A percentile compares a stretch with the other conserved stretches of the same genome.
Evolutionary conservation across 805 yeast species (phyloP).

Genomic region (Zygoascus ofunaensis): DNA sequence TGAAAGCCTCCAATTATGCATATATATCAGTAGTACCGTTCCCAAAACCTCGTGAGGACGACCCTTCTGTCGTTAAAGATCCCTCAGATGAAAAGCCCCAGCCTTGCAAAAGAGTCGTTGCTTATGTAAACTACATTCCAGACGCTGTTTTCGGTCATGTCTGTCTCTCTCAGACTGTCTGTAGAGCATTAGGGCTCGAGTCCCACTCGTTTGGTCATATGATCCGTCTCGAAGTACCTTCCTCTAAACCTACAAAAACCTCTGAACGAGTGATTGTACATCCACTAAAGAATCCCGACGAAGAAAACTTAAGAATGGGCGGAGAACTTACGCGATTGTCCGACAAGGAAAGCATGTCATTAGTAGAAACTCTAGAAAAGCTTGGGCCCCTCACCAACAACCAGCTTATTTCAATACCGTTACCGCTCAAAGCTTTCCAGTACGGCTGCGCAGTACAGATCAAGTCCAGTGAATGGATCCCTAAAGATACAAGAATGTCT

Average conservation of each 20-base stretch:
- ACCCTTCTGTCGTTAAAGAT: background rate
- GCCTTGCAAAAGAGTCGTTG: background rate
- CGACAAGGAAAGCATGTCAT: background rate
- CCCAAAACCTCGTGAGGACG: background rate
- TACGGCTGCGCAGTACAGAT: background rate
- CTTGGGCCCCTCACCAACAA: background rate
- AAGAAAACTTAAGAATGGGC: background rate
- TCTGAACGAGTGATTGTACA: slow-evolving; percentile 39
- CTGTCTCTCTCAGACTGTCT: slow-evolving; percentile 45
- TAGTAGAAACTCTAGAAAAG: background rate
- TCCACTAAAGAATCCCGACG: slow-evolving; percentile 31
- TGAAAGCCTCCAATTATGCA: background rate
- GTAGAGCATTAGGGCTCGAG: slow-evolving; percentile 45
- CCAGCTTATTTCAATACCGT: background rate
- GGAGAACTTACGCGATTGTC: background rate
- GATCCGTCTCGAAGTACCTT: slow-evolving; percentile 40
- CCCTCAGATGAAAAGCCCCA: background rate
- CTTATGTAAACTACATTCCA: background rate
- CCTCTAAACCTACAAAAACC: slow-evolving; percentile 25
- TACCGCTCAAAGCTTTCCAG: background rate
- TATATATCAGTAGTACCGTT: background rate
- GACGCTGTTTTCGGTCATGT: slow-evolving; percentile 27
- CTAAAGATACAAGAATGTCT: background rate
- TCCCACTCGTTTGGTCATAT: slow-evolving; percentile 44
- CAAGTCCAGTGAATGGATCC: background rate